Evolutionary conservation across 176 grass and related monocot species (phyloP).

Genomic region (Eleusine indica): DNA sequence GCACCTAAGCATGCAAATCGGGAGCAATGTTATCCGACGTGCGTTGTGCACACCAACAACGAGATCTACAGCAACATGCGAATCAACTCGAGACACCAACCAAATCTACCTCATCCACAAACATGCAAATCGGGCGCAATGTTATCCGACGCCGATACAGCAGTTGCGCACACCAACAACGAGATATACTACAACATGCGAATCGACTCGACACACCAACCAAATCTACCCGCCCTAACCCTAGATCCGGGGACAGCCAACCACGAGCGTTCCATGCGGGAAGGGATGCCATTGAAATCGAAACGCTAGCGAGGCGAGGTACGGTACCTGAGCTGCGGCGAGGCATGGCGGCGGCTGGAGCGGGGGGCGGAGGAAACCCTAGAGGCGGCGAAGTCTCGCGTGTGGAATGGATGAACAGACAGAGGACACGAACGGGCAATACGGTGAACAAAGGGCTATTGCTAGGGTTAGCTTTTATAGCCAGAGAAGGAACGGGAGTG

Average conservation of each 20-base stretch:
- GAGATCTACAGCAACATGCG: background rate
- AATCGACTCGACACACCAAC: background rate
- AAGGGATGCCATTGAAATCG: background rate
- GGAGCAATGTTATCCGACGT: background rate
- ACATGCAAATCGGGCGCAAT: background rate
- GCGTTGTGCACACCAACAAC: too few species aligned
- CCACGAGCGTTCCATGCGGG: background rate
- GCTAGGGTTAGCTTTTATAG: slow-evolving; percentile 54
- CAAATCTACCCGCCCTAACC: slow-evolving; percentile 9
- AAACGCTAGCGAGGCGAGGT: background rate
- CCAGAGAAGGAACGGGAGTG: background rate
- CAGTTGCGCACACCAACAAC: too few species aligned
- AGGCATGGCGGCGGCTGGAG: slow-evolving; percentile 54
- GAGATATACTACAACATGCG: background rate
- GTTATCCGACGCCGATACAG: background rate
- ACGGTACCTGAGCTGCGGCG: slow-evolving; percentile 66
- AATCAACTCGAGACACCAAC: background rate
- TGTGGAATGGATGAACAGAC: background rate
- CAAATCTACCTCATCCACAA: slow-evolving; percentile 10
- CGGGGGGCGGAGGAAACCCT: slow-evolving; percentile 53
- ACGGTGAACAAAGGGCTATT: background rate
- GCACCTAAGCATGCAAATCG: background rate
- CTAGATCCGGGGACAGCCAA: background rate
- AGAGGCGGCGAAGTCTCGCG: background rate
- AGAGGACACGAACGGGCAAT: slow-evolving; percentile 2